phyloP scores from a whole-genome alignment of 768 basidiomycete genomes.

The Phylloporus sp. region DNA sequence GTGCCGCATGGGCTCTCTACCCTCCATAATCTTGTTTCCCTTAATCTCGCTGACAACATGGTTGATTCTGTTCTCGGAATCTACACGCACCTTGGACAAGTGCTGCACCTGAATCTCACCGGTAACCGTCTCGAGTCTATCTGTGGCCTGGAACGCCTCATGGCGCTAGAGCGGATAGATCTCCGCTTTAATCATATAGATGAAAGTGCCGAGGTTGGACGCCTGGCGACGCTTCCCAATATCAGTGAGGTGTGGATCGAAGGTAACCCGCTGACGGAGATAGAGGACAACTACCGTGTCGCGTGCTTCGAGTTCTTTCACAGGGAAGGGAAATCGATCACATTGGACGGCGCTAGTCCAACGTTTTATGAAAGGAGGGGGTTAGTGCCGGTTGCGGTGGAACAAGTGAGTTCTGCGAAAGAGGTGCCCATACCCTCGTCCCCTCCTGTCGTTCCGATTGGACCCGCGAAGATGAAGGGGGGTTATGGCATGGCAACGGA shows the following conservation, averaged over 20 bases:
- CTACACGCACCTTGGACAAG: slow-evolving; percentile 73
- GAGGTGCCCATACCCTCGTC: slow-evolving; percentile 49
- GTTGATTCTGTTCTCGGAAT: slow-evolving; percentile 93
- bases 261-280: slow-evolving; percentile 76
- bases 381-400: slow-evolving; percentile 45
- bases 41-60: slow-evolving; percentile 97
- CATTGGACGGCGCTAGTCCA: slow-evolving; percentile 71
- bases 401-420: slow-evolving; percentile 50
- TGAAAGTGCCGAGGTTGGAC: slow-evolving; percentile 81
- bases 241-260: slow-evolving; percentile 79
- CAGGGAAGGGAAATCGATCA: slow-evolving; percentile 74
- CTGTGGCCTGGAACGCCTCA: slow-evolving; percentile 88
- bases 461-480: slow-evolving; percentile 25
- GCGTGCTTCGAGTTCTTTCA: slow-evolving; percentile 81
- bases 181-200: slow-evolving; percentile 74
- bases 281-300: slow-evolving; percentile 67
- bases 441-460: slow-evolving; percentile 60
- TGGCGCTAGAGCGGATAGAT: slow-evolving; percentile 81
- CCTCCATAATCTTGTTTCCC: slow-evolving; percentile 78
- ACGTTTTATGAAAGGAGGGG: slow-evolving; percentile 68
- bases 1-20: slow-evolving; percentile 73
- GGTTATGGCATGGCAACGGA: slow-evolving; percentile 18
- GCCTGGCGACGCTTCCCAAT: slow-evolving; percentile 75
- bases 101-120: slow-evolving; percentile 75
- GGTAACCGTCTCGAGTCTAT: slow-evolving; percentile 91